Conservation (phyloP, 768 basidiomycete species). For the Hypholoma fasciculare region DNA sequence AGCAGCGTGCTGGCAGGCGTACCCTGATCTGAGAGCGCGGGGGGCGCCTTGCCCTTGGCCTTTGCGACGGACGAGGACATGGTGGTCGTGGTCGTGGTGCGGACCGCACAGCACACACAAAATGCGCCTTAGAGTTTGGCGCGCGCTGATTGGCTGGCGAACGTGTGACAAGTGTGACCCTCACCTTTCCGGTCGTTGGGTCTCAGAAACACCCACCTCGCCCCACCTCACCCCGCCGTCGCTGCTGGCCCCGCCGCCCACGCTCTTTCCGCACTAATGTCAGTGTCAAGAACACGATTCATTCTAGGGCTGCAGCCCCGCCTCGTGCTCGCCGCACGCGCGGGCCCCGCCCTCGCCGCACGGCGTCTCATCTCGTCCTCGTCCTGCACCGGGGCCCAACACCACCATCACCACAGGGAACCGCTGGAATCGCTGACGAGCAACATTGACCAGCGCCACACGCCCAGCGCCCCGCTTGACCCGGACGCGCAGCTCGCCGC, state of each 20-base stretch:
- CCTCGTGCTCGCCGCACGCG: conserved; percentile 29
- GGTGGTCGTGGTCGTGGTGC: conserved; percentile 12
- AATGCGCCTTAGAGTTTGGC: conserved; percentile 30
- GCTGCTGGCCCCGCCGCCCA: conserved; percentile 43
- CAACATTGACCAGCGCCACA: conserved; percentile 32
- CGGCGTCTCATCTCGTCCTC: conserved; percentile 55
- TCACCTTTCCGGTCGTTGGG: conserved; percentile 29
- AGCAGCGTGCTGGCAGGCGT: conserved; percentile 21
- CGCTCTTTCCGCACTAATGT: conserved; percentile 38
- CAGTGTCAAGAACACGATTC: conserved; percentile 51
- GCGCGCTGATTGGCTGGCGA: conserved; percentile 46
- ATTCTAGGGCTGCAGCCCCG: conserved; percentile 54
- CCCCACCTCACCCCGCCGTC: conserved; percentile 29
- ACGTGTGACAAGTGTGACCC: conserved; percentile 33
- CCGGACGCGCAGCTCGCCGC: conserved; percentile 46
- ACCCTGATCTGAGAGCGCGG: conserved; percentile 74
- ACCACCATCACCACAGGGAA: conserved; percentile 31
- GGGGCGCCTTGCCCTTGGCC: conserved; percentile 56
- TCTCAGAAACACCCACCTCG: conserved; percentile 25
- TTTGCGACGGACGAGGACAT: conserved; percentile 56
- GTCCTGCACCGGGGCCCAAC: conserved; percentile 36
- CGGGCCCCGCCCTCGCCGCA: conserved; percentile 35
- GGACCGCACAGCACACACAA: not conserved
- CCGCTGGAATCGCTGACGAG: conserved; percentile 32
- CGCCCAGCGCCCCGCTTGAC: conserved; percentile 19